Evolutionary conservation across 805 yeast genomes (phyloP).

Genomic region (Yamadazyma nakazawae): DNA sequence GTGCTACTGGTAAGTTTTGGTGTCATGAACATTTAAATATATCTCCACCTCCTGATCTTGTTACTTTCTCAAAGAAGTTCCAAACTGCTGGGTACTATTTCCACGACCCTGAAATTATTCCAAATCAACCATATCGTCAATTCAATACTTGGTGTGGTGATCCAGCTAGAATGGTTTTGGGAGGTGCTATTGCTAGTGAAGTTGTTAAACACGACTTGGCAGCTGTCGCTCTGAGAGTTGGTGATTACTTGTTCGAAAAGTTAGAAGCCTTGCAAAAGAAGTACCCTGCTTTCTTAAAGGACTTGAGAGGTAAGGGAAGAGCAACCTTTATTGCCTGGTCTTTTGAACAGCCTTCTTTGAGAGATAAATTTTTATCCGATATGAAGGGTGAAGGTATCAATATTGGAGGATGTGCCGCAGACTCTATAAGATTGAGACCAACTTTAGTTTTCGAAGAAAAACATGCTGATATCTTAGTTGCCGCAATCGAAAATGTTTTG

Average conservation of each 20-base stretch:
- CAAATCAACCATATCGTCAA: slow-evolving; percentile 79
- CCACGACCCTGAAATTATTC: slow-evolving; percentile 69
- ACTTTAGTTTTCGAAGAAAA: slow-evolving; percentile 72
- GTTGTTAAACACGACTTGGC: slow-evolving; percentile 58
- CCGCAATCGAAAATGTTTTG: slow-evolving; percentile 37
- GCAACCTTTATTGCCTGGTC: slow-evolving; percentile 73
- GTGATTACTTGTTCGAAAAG: slow-evolving; percentile 59
- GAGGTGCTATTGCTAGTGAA: slow-evolving; percentile 70
- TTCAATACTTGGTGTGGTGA: slow-evolving; percentile 95
- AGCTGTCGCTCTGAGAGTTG: slow-evolving; percentile 55
- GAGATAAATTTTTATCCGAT: slow-evolving; percentile 60
- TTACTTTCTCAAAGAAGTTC: slow-evolving; percentile 84
- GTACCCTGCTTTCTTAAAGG: slow-evolving; percentile 58
- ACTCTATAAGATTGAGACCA: slow-evolving; percentile 78
- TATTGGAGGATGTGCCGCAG: slow-evolving; percentile 82
- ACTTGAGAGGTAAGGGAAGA: slow-evolving; percentile 59
- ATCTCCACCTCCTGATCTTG: slow-evolving; percentile 74
- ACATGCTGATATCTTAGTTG: slow-evolving; percentile 68
- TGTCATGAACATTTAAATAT: slow-evolving; percentile 84
- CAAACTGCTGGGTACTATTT: slow-evolving; percentile 87
- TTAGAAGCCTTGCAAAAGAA: slow-evolving; percentile 50
- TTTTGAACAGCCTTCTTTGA: slow-evolving; percentile 41
- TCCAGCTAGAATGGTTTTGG: slow-evolving; percentile 74
- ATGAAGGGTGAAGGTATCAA: slow-evolving; percentile 68
- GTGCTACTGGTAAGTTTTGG: slow-evolving; percentile 85